A percentile compares a stretch with the other conserved stretches of the same genome.
phyloP scores from a whole-genome alignment of 352 stramenopile genomes.

The Globisporangium recalcitrans region DNA sequence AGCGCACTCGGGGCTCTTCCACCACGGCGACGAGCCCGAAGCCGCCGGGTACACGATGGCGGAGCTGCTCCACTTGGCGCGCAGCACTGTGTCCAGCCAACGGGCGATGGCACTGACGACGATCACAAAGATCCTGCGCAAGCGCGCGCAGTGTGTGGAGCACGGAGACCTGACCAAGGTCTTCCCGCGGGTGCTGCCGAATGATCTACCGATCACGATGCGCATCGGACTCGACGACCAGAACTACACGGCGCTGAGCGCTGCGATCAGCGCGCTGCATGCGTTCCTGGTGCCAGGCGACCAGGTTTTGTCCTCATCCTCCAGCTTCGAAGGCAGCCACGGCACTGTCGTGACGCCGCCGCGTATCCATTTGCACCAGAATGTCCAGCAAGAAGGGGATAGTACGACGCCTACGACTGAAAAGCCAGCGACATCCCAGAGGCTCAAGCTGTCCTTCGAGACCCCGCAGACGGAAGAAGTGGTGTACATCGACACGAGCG shows the following conservation, averaged over 20 bases:
- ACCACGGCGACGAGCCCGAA: slow-evolving; percentile 73
- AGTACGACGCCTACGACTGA: no score
- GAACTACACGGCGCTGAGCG: slow-evolving; percentile 54
- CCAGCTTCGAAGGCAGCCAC: slow-evolving; percentile 22
- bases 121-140: slow-evolving; percentile 55
- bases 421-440: not conserved
- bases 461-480: slow-evolving; percentile 26
- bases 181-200: slow-evolving; percentile 31
- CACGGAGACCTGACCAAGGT: slow-evolving; percentile 9
- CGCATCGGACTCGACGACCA: slow-evolving; percentile 57
- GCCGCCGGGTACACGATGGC: slow-evolving; percentile 66
- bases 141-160: slow-evolving; percentile 28
- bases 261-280: slow-evolving; percentile 45
- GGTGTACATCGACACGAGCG: slow-evolving; percentile 45
- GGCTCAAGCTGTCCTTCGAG: not conserved
- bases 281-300: slow-evolving; percentile 39
- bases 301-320: not conserved
- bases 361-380: slow-evolving; percentile 38
- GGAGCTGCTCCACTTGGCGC: slow-evolving; percentile 66
- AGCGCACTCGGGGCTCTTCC: slow-evolving; percentile 65
- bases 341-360: slow-evolving; percentile 27
- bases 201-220: slow-evolving; percentile 41
- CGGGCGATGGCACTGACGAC: slow-evolving; percentile 58
- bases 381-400: slow-evolving; percentile 10
- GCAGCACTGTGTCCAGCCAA: slow-evolving; percentile 67